phyloP scores from a whole-genome alignment of 441 rosid genomes.

The Corymbia calophylla region DNA sequence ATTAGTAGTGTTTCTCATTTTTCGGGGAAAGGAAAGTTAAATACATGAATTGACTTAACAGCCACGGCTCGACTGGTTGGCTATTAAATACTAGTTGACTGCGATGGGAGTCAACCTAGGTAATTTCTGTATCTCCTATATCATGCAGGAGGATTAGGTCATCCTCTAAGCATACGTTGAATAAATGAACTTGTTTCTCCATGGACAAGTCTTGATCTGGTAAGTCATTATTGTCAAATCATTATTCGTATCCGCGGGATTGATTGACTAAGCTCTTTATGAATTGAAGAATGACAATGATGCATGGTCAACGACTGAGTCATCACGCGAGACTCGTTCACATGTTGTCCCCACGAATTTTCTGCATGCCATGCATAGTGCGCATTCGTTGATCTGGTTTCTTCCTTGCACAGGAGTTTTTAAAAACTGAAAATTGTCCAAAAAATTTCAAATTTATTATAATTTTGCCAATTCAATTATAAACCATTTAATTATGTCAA shows the following conservation, averaged over 20 bases:
- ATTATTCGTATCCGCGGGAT: neutral
- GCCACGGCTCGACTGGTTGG: neutral
- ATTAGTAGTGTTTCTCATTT: neutral
- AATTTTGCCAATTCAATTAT: too few species aligned
- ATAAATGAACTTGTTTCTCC: neutral
- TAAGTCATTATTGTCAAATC: neutral
- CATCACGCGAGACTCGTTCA: neutral
- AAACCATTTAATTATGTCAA: too few species aligned
- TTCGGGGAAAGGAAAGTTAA: neutral
- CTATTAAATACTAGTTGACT: neutral
- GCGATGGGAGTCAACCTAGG: neutral
- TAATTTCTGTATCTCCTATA: neutral
- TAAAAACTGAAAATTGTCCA: too few species aligned
- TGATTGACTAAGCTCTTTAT: neutral
- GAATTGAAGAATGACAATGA: neutral
- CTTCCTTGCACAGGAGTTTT: too few species aligned
- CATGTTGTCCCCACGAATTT: neutral
- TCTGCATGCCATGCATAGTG: too few species aligned
- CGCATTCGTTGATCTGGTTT: too few species aligned
- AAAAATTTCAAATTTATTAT: rapidly evolving
- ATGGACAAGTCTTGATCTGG: neutral
- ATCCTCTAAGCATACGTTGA: neutral
- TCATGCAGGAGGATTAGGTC: neutral
- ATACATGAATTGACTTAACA: neutral
- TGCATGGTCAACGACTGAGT: neutral